Evolutionary conservation across 1,284 basidiomycete species (phyloP).

Genomic region (Dichomitus squalens): DNA sequence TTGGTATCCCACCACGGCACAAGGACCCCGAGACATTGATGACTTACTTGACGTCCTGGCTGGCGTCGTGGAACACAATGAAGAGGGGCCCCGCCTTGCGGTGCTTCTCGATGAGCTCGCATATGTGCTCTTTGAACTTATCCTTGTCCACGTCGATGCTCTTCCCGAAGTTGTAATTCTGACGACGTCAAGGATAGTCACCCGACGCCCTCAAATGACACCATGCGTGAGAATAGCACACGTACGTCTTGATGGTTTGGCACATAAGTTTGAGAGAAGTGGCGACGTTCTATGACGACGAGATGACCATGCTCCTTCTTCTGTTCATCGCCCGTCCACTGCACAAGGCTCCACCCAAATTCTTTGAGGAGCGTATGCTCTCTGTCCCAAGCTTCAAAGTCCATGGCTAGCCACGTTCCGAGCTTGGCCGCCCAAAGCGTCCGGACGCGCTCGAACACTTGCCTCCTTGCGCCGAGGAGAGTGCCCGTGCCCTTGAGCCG

Average conservation of each 20-base stretch:
- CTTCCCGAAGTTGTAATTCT: constrained; percentile 70
- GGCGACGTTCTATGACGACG: constrained; percentile 63
- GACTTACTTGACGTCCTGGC: constrained; percentile 71
- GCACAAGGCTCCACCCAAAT: constrained; percentile 68
- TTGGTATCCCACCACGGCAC: no score
- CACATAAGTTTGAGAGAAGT: constrained; percentile 65
- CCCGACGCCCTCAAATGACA: background rate
- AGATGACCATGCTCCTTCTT: constrained; percentile 58
- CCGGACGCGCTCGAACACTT: constrained; percentile 69
- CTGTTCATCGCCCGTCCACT: constrained; percentile 54
- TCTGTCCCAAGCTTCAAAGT: constrained; percentile 80
- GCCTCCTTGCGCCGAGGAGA: constrained; percentile 54
- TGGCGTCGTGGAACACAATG: constrained; percentile 78
- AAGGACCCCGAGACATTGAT: background rate
- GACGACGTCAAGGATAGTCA: background rate
- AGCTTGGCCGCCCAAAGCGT: constrained; percentile 58
- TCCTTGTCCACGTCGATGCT: constrained; percentile 55
- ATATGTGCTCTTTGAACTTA: constrained; percentile 55
- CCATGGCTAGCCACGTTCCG: constrained; percentile 74
- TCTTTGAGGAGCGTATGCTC: constrained; percentile 74
- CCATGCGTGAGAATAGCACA: background rate
- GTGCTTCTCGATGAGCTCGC: constrained; percentile 48
- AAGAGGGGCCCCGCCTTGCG: constrained; percentile 62
- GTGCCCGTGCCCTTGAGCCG: constrained; percentile 60
- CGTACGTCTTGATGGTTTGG: constrained; percentile 61